These are phyloP conservation scores for Penicillium longicatenatum DNA, from an alignment of 495 filamentous ascomycete species.

Conservation along the genomic window DNA sequence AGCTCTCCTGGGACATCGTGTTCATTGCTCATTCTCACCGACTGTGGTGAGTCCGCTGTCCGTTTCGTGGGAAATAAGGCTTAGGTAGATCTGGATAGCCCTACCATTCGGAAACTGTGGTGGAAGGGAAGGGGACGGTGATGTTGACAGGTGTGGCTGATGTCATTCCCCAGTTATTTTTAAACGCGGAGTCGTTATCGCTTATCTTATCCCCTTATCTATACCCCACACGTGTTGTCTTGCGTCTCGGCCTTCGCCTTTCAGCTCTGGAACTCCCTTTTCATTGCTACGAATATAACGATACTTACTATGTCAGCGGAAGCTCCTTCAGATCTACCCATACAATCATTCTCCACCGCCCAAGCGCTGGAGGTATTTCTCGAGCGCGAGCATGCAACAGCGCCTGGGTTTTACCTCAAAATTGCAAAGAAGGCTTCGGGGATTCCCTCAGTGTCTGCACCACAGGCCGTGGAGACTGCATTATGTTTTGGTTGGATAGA, in stretches of 20 bases:
- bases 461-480: conserved; percentile 55
- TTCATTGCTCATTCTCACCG: conserved; percentile 24
- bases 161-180: not conserved
- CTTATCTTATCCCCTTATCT: not conserved
- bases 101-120: not conserved
- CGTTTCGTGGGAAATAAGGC: not conserved
- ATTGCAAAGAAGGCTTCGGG: conserved; percentile 53
- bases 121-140: not conserved
- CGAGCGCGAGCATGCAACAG: conserved; percentile 30
- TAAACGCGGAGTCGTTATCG: conserved; percentile 6
- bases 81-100: not conserved
- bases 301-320: conserved; percentile 9
- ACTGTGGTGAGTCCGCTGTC: not conserved
- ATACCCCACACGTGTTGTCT: not conserved
- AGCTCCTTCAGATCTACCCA: conserved; percentile 35
- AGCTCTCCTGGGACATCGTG: conserved; percentile 19
- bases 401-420: conserved; percentile 53
- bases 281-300: not conserved
- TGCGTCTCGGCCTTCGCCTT: not conserved
- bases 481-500: conserved; percentile 65
- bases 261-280: not conserved
- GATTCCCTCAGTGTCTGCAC: conserved; percentile 48
- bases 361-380: conserved; percentile 49
- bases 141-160: conserved; percentile 1
- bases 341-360: conserved; percentile 36